Percentiles rank a stretch among this genome's conserved stretches.
Conservation (phyloP, 192 early-diverging fungal genomes). For the Spizellomyces sp. region DNA sequence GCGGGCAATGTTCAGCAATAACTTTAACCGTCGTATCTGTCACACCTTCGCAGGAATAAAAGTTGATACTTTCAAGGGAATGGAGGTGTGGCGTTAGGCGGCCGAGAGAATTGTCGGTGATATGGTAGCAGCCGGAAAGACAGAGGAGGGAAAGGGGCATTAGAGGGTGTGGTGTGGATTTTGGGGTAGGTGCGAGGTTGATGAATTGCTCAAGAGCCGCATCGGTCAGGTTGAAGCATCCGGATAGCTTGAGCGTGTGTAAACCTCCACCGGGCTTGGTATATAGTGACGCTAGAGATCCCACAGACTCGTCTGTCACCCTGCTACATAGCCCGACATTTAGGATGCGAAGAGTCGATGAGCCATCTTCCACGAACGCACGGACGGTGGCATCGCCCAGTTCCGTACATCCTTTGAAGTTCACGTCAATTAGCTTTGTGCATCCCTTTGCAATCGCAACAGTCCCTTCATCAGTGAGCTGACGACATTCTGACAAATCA, state of each 20-base stretch:
- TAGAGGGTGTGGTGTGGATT: no score
- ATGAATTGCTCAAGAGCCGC: no score
- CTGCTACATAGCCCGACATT: background rate
- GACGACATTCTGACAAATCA: background rate
- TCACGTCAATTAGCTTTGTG: background rate
- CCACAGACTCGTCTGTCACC: constrained; percentile 4
- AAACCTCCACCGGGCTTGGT: no score
- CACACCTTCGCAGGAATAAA: constrained; percentile 1
- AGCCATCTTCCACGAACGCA: background rate
- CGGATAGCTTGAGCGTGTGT: background rate
- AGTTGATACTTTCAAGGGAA: background rate
- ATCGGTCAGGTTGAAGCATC: background rate
- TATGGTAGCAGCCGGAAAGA: constrained; percentile 5
- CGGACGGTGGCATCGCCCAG: background rate
- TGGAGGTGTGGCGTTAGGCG: background rate
- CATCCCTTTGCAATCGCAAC: background rate
- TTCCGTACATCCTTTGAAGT: background rate
- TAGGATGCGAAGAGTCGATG: background rate
- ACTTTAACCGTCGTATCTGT: background rate
- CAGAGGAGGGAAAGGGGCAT: background rate
- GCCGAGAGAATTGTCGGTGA: constrained; percentile 4
- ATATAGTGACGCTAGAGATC: background rate
- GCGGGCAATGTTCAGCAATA: background rate
- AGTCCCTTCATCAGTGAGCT: background rate
- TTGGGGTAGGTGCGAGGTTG: no score